Evolutionary conservation across 2,329 filamentous ascomycete species (phyloP), one percentile per base, ranked within the genome.

Genomic region (Cadophora malorum): DNA sequence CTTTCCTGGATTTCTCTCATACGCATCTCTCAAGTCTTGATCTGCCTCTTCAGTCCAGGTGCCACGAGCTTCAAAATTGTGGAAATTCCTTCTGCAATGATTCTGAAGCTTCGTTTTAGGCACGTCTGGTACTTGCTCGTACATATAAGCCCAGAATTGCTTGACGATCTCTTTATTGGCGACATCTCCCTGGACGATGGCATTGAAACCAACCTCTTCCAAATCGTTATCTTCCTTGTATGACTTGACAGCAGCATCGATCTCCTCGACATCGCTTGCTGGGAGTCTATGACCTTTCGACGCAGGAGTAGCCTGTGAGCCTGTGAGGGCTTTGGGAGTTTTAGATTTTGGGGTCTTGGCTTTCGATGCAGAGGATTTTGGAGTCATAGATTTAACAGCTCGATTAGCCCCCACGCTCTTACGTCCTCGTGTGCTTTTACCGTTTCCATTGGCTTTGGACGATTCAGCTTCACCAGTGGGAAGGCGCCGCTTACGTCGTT

Each of bases 1-100:
- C 67, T 87, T 85, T 19, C 81, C 83, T 0, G 72, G 74, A 65
- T 69, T 61, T 56, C 28, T 83, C 82, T 83, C 79, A 62, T 85
- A 81, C 6, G 86, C 77, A 0, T 79, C 70, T 4, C 75, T 79
- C 7, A 92, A 78, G 66, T 85, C 80, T 9, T 85, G 78, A 65
- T 91, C 87, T 71, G 91, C 84, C 52, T 88, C 85, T 1, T 76
- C 67, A 0, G 83, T 86, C 89, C 89, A 92, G 2, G 79, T 76
- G 3, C 85, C 87, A 38, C 88, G 86, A 4, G 84, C 85, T 14
- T 85, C 83, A 74, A 84, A 91, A 69, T 89, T 90, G 79, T 92
- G 88, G 70, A 88, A 93, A 33, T 85, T 83, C 63, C 89, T 85
- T 59, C 90, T 85, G 38, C 85, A 86, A 70, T 85, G 82, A 64